Conservation (phyloP, 371 early-diverging fungal genomes). For the Blakeslea trispora region DNA sequence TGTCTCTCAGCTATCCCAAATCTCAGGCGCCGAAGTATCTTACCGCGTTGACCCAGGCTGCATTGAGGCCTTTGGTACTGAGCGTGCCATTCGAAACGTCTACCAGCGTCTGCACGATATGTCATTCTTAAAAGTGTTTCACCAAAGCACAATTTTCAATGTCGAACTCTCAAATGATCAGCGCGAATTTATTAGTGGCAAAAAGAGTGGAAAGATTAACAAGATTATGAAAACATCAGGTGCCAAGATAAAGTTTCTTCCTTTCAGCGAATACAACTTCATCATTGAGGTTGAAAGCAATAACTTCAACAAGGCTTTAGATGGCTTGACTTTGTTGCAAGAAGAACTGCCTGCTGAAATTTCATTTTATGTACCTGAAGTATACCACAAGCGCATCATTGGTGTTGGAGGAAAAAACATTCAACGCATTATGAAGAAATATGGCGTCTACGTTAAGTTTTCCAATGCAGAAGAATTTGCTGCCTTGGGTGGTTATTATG, state of each 20-base stretch:
- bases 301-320: constrained; percentile 61
- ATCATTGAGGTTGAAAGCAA: constrained; percentile 70
- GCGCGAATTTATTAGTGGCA: constrained; percentile 92
- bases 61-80: constrained; percentile 67
- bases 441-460: constrained; percentile 94
- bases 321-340: constrained; percentile 71
- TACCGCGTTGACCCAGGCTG: constrained; percentile 49
- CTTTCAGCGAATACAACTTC: constrained; percentile 78
- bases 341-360: constrained; percentile 88
- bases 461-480: constrained; percentile 81
- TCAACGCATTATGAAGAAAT: constrained; percentile 94
- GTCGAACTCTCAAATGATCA: constrained; percentile 80
- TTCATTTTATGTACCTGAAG: constrained; percentile 86
- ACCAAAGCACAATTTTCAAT: constrained; percentile 36
- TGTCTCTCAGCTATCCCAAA: constrained; percentile 53
- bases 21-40: constrained; percentile 60
- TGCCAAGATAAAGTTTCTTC: constrained; percentile 50
- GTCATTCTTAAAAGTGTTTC: constrained; percentile 40
- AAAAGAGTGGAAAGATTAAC: constrained; percentile 94
- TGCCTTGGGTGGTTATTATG: constrained; percentile 78
- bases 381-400: constrained; percentile 92
- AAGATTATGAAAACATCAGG: constrained; percentile 79
- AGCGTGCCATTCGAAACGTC: constrained; percentile 60
- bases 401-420: constrained; percentile 95
- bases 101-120: constrained; percentile 55